Evolutionary conservation across 805 yeast species (phyloP).

Genomic region (Vanderwaltozyma polyspora): DNA sequence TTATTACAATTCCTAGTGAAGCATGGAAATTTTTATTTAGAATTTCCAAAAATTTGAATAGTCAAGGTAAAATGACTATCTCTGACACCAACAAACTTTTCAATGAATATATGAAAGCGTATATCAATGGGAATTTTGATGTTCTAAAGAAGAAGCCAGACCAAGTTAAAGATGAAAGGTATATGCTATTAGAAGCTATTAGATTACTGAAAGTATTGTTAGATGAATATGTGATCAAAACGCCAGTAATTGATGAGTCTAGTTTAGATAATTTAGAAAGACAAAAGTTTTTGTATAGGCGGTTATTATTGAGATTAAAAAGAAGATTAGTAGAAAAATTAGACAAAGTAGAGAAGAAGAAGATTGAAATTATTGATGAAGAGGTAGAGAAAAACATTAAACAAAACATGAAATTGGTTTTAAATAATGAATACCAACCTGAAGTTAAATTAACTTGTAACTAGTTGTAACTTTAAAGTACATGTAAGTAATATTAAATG

Average conservation of each 20-base stretch:
- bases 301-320: constrained; percentile 18
- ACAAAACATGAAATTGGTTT: constrained; percentile 5
- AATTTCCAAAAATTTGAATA: constrained; percentile 11
- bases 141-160: neutral
- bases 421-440: no score
- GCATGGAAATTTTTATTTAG: constrained; percentile 21
- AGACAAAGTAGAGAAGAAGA: constrained; percentile 7
- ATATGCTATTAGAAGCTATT: constrained; percentile 17
- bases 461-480: neutral
- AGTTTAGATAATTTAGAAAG: constrained; percentile 5
- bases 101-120: constrained; percentile 13
- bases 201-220: constrained; percentile 14
- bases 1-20: constrained; percentile 9
- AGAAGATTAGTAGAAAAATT: constrained; percentile 11
- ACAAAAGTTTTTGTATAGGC: constrained; percentile 13
- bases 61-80: constrained; percentile 5
- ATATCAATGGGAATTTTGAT: constrained; percentile 7
- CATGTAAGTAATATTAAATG: no score
- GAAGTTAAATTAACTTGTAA: no score
- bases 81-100: constrained; percentile 5
- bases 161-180: constrained; percentile 7
- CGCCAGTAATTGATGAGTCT: constrained; percentile 1
- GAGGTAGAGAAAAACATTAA: constrained; percentile 10
- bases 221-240: constrained; percentile 6
- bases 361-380: constrained; percentile 1